A percentile compares a stretch with the other conserved stretches of the same genome.
These are phyloP conservation scores for Rasamsonia emersonii DNA, from an alignment of 2,329 filamentous ascomycete species.

Conservation along the genomic window DNA sequence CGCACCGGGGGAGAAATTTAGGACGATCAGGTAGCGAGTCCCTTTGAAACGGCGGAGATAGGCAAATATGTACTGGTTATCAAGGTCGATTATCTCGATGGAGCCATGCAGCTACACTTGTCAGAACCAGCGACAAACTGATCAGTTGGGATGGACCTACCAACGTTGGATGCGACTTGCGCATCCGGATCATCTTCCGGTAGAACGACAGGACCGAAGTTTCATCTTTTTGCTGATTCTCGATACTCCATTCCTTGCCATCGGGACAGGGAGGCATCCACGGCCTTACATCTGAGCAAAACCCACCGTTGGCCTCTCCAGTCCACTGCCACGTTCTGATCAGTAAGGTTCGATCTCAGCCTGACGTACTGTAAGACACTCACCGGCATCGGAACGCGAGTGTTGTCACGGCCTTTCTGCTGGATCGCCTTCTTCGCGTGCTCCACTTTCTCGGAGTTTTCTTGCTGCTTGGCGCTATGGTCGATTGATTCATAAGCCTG, in stretches of 20 bases:
- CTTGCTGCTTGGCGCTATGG: constrained; percentile 11
- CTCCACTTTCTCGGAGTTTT: constrained; percentile 15
- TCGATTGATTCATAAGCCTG: constrained; percentile 7
- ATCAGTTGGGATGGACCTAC: constrained; percentile 4
- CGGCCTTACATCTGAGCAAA: constrained; percentile 27
- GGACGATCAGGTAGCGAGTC: constrained; percentile 8
- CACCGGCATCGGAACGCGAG: constrained; percentile 19
- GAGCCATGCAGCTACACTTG: constrained; percentile 10
- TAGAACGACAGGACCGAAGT: constrained; percentile 50
- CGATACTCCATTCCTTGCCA: constrained; percentile 50
- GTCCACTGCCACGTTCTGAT: constrained; percentile 8
- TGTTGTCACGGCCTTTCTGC: constrained; percentile 22
- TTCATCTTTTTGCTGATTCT: constrained; percentile 17
- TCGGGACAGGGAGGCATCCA: constrained; percentile 60
- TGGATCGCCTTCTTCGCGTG: constrained; percentile 18
- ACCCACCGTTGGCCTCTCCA: constrained; percentile 10
- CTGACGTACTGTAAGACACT: neutral
- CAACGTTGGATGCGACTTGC: constrained; percentile 40
- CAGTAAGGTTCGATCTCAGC: neutral
- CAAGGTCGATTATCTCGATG: constrained; percentile 10
- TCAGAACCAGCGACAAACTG: neutral
- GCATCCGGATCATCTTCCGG: constrained; percentile 43
- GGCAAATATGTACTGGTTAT: constrained; percentile 9
- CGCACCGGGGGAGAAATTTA: constrained; percentile 10
- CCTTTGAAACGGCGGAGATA: constrained; percentile 9